These are phyloP conservation scores for Mycosphaerella sp. DNA, from an alignment of 2,329 filamentous ascomycete species.

Conservation along the genomic window DNA sequence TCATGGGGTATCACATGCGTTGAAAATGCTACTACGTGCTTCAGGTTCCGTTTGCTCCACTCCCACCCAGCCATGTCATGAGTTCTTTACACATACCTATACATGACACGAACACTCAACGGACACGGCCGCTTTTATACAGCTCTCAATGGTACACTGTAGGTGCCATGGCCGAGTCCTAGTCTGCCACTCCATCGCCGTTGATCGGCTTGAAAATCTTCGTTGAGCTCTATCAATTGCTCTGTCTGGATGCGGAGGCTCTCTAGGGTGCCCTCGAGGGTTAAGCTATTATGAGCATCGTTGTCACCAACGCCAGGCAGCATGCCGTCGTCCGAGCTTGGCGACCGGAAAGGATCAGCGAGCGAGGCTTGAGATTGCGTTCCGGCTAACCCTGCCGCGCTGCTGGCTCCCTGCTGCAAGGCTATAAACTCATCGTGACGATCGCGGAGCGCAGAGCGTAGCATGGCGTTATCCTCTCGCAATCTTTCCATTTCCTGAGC, in stretches of 20 bases:
- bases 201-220: constrained; percentile 32
- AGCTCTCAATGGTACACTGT: constrained; percentile 10
- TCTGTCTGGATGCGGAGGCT: constrained; percentile 32
- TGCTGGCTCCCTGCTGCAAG: background rate
- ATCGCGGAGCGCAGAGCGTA: constrained; percentile 13
- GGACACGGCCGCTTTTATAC: background rate
- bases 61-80: too few species aligned
- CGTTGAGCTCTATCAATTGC: constrained; percentile 33
- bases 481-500: constrained; percentile 9
- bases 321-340: constrained; percentile 7
- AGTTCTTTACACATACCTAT: background rate
- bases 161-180: background rate
- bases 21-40: too few species aligned
- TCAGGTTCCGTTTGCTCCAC: too few species aligned
- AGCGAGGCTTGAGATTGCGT: background rate
- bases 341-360: constrained; percentile 13
- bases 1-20: too few species aligned
- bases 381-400: background rate
- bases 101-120: background rate
- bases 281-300: constrained; percentile 11
- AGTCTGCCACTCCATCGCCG: constrained; percentile 24
- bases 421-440: constrained; percentile 12
- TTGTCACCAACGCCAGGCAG: background rate
- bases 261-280: constrained; percentile 32
- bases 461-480: constrained; percentile 17